A percentile compares a stretch with the other conserved stretches of the same genome.
phyloP scores from a whole-genome alignment of 345 rosid species.

The Eucalyptus caleyi region DNA sequence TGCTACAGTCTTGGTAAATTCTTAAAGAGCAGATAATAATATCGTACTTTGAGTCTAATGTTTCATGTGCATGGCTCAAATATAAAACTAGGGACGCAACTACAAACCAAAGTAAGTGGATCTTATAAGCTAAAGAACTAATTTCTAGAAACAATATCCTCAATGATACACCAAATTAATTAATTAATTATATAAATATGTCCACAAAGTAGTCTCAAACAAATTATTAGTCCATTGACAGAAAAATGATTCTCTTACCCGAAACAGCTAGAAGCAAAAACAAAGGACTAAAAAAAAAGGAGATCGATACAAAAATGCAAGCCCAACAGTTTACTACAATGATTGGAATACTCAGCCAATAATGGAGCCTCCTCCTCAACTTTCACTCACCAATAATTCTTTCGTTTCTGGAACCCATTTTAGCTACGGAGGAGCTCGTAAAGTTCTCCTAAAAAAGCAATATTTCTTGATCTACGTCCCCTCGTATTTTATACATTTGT shows the following conservation, averaged over 20 bases:
- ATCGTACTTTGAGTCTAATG: neutral
- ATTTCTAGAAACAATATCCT: neutral
- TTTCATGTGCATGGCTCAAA: neutral
- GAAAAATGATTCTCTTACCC: neutral
- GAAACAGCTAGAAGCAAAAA: neutral
- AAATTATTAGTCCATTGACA: neutral
- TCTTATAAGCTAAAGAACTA: neutral
- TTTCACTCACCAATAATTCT: neutral
- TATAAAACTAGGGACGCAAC: neutral
- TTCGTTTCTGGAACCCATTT: neutral
- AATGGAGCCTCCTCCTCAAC: neutral
- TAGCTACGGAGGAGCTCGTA: neutral
- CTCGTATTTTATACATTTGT: neutral
- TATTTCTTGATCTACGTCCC: neutral
- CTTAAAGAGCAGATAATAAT: neutral
- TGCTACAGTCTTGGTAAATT: neutral
- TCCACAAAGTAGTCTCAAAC: neutral
- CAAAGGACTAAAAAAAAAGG: neutral
- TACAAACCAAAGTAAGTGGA: neutral
- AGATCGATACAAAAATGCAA: neutral
- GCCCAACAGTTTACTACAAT: neutral
- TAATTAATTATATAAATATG: neutral
- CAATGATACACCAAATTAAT: neutral
- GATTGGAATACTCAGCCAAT: neutral
- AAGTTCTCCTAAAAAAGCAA: neutral